Evolutionary conservation across 129 eudicot species (phyloP).

Genomic region (Flaveria linearis): DNA sequence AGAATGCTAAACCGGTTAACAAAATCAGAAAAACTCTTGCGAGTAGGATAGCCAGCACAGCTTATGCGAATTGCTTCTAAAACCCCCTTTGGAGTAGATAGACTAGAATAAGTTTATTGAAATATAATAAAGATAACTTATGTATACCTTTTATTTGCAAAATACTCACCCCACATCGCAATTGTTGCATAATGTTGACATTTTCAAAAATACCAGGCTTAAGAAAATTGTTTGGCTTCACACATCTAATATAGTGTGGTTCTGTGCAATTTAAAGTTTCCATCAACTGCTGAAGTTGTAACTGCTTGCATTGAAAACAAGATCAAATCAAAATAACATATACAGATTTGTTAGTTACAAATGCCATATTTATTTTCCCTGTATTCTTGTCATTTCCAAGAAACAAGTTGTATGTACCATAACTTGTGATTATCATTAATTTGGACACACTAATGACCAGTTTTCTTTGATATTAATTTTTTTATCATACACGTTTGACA

Average conservation of each 20-base stretch:
- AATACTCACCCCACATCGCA: slow-evolving; percentile 96
- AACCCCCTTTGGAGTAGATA: slow-evolving; percentile 69
- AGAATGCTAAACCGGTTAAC: slow-evolving; percentile 80
- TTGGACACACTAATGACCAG: background rate
- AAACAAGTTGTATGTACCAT: slow-evolving; percentile 11
- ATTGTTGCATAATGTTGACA: slow-evolving; percentile 83
- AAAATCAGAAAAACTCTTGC: slow-evolving; percentile 79
- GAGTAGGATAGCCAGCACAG: slow-evolving; percentile 99
- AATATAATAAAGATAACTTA: background rate
- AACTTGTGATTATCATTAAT: slow-evolving; percentile 3
- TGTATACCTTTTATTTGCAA: slow-evolving; percentile 5
- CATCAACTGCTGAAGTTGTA: slow-evolving; percentile 93
- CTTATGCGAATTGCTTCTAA: slow-evolving; percentile 98
- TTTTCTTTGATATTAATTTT: background rate
- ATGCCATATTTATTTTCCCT: background rate
- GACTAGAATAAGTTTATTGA: background rate
- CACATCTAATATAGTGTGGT: slow-evolving; percentile 96
- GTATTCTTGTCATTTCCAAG: slow-evolving; percentile 15
- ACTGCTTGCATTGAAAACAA: slow-evolving; percentile 48
- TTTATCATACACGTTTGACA: slow-evolving; percentile 1
- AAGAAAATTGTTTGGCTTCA: slow-evolving; percentile 92
- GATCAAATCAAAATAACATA: slow-evolving; percentile 23
- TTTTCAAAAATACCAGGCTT: slow-evolving; percentile 92
- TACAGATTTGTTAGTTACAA: slow-evolving; percentile 13
- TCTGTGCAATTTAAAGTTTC: slow-evolving; percentile 87